Evolutionary conservation across 163 green algal genomes (phyloP), one percentile per base, ranked within the genome.

Genomic region (Volvox carteri): DNA sequence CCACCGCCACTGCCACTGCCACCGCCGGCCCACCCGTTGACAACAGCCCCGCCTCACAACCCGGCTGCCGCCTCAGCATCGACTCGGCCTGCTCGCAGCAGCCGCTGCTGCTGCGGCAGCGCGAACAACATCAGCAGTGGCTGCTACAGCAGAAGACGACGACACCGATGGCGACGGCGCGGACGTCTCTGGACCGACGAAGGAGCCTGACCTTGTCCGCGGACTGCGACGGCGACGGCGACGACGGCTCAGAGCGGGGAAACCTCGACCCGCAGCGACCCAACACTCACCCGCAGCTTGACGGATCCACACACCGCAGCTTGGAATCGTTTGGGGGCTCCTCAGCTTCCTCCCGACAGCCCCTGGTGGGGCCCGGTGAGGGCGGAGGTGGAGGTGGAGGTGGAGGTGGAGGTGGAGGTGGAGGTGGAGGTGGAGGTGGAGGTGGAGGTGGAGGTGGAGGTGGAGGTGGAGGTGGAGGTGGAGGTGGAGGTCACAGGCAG

Each of bases 71-170:
- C 39, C 12, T 18, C 42, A 86, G 78, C 78, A 48, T 37, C 28
- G 78, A 86, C 41, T 77, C 58, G 21, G 41, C n/a, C n/a, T 56
- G n/a, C 60, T 86, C 78, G 7, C 78, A 86, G 60, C 78, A 65
- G 60, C 78, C 78, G n/a, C 60, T 86, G 60, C 78, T 86, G 23
- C 19, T 60, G 76, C 50, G 18, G 21, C 76, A 73, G 33, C 76
- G 48, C 7, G 48, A 84, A 18, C 52, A 84, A 16, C 50, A 70
- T 4, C 30, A 85, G 28, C 74, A 67, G 18, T n/a, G n/a, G n/a
- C n/a, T n/a, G n/a, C n/a, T n/a, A n/a, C n/a, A n/a, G n/a, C n/a
- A n/a, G n/a, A n/a, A n/a, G n/a, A n/a, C n/a, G n/a, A n/a, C n/a
- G n/a, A n/a, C n/a, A n/a, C n/a, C n/a, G n/a, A n/a, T n/a, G n/a